Evolutionary conservation across 2,329 filamentous ascomycete species (phyloP).

Genomic region (Clonostachys solani): DNA sequence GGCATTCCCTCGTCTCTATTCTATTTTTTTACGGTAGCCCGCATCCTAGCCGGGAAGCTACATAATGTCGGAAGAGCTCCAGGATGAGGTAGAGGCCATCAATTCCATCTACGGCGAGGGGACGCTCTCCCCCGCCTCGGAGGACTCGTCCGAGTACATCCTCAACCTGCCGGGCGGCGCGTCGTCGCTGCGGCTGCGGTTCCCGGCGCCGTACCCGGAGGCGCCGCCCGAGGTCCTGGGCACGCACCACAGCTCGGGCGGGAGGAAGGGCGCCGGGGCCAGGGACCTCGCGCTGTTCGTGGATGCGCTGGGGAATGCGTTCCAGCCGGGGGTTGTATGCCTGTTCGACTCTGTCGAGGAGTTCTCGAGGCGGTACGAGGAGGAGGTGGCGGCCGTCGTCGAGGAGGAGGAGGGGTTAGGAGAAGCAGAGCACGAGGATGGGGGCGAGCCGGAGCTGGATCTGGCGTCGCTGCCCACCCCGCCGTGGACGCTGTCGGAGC

Average conservation of each 20-base stretch:
- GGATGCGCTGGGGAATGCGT: conserved; percentile 63
- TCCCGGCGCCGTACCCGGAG: conserved; percentile 71
- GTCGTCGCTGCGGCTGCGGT: conserved; percentile 59
- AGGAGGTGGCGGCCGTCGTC: conserved; percentile 13
- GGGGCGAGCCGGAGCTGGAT: conserved; percentile 10
- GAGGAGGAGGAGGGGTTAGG: conserved; percentile 7
- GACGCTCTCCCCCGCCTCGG: conserved; percentile 44
- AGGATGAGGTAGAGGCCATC: conserved; percentile 74
- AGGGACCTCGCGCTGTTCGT: conserved; percentile 66
- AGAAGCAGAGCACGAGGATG: conserved; percentile 9
- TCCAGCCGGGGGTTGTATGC: conserved; percentile 72
- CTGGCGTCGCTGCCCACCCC: conserved; percentile 27
- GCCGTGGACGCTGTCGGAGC: conserved; percentile 70
- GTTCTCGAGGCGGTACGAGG: conserved; percentile 41
- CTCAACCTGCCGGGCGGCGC: conserved; percentile 63
- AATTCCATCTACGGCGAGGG: conserved; percentile 77
- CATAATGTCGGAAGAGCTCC: conserved; percentile 54
- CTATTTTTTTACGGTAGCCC: no score
- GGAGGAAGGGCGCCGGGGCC: conserved; percentile 67
- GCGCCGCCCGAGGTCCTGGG: conserved; percentile 69
- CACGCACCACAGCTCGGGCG: conserved; percentile 76
- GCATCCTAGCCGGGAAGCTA: not conserved
- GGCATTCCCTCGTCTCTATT: no score
- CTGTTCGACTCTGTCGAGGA: conserved; percentile 90
- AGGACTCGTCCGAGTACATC: conserved; percentile 37